Conservation (phyloP, 352 stramenopile genomes). For the Sclerospora graminicola region DNA sequence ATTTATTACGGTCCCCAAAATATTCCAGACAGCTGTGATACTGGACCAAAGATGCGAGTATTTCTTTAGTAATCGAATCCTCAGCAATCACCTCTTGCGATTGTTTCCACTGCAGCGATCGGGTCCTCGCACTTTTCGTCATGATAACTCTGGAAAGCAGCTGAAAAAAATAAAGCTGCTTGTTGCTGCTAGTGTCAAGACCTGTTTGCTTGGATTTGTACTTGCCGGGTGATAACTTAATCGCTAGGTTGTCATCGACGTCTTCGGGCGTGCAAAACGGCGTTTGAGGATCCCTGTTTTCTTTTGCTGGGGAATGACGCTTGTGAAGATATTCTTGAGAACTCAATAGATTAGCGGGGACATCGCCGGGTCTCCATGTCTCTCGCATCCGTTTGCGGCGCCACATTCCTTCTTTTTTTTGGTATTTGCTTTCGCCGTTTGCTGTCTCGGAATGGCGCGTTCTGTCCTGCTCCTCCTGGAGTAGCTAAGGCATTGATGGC, state of each 20-base stretch:
- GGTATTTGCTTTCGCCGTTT: conserved; percentile 34
- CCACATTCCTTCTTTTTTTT: conserved; percentile 16
- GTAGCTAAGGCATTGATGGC: conserved; percentile 87
- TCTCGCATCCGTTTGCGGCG: conserved; percentile 24
- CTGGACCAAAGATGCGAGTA: no score
- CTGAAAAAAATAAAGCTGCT: conserved; percentile 26
- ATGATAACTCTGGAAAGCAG: conserved; percentile 19
- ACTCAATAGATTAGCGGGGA: conserved; percentile 23
- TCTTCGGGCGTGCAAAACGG: conserved; percentile 15
- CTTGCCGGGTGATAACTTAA: not conserved
- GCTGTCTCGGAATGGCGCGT: conserved; percentile 79
- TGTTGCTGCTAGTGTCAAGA: conserved; percentile 11
- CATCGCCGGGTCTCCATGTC: conserved; percentile 68
- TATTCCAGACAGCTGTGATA: no score
- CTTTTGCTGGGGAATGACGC: conserved; percentile 29
- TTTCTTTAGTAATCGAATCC: no score
- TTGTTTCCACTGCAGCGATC: conserved; percentile 9
- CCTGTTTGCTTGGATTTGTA: not conserved
- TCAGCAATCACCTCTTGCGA: no score
- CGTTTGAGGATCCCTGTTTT: conserved; percentile 40
- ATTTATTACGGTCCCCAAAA: no score
- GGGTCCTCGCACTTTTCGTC: conserved; percentile 11
- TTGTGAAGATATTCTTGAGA: conserved; percentile 8
- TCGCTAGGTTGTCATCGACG: conserved; percentile 2
- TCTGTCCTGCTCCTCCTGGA: conserved; percentile 18